Percentiles rank a stretch among this genome's conserved stretches.
These are phyloP conservation scores for Dioscorea cayenensis DNA, from an alignment of 116 monocot genomes.

Conservation along the genomic window DNA sequence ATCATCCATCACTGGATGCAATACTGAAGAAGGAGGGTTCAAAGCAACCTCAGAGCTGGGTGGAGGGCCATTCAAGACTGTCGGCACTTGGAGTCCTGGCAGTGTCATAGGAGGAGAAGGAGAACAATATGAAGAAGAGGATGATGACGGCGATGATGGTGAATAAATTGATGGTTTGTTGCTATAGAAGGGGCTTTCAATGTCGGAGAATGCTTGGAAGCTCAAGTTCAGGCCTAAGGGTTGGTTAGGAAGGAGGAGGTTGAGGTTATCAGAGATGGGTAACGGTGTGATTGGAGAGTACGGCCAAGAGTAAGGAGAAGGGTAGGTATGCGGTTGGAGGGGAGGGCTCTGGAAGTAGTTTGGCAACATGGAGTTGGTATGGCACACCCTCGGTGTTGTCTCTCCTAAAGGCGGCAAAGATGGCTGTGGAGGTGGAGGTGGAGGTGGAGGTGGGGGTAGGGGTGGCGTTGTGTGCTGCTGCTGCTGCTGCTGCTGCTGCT, in stretches of 20 bases:
- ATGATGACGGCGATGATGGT: conserved; percentile 9
- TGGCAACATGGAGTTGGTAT: conserved; percentile 8
- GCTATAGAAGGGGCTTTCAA: conserved; percentile 13
- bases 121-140: conserved; percentile 24
- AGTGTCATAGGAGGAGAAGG: conserved; percentile 2
- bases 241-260: conserved; percentile 37
- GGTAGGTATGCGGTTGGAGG: conserved; percentile 2
- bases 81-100: not conserved
- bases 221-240: conserved; percentile 68
- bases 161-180: conserved; percentile 6
- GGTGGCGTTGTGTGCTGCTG: conserved; percentile 17
- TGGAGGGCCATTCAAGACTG: not conserved
- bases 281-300: conserved; percentile 24
- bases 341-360: conserved; percentile 13
- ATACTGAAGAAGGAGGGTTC: not conserved
- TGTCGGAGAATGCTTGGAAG: conserved; percentile 52
- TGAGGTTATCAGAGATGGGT: conserved; percentile 23
- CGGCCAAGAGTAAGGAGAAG: conserved; percentile 16
- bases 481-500: conserved; percentile 29
- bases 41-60: not conserved
- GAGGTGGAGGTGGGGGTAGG: conserved; percentile 14
- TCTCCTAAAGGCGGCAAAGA: conserved; percentile 10
- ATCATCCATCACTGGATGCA: conserved; percentile 75
- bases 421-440: conserved; percentile 12
- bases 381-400: conserved; percentile 5